Evolutionary conservation across 805 yeast species (phyloP), one percentile per base, ranked within the genome.

Genomic region (Kuraishia floccosa): DNA sequence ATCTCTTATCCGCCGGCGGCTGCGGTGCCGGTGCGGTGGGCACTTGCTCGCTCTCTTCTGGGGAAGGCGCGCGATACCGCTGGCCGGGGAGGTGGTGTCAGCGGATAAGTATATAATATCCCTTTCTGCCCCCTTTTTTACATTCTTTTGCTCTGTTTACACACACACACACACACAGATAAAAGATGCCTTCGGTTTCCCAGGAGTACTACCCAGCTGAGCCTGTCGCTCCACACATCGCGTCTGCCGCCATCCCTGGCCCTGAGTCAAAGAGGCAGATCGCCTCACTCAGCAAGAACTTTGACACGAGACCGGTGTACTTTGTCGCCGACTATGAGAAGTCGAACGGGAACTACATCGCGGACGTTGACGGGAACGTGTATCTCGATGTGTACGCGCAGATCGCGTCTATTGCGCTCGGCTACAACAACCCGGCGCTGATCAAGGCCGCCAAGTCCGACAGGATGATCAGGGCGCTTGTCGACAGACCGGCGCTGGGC

Each of bases 381-480:
- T 65, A 53, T 41, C 60, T 76, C 43, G 84, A 76, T 51, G 68
- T 75, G 11, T 76, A 76, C 41, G 79, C 81, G n/a, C 84, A 76
- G 50, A 76, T 76, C 41, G 72, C 84, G 4, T 75, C 82, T 2
- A 74, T 76, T 41, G 80, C 82, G 3, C 55, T 76, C 41, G 83
- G 84, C 32, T 76, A 76, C 62, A 76, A 75, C 53, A 76, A 76
- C 52, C 82, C 83, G 2, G 76, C 65, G 17, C 58, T 76, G 43
- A 60, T 68, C 32, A 63, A 64, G 42, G 63, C 68, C 29, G 75
- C 83, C n/a, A 61, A 63, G 39, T 65, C 78, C 5, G 68, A 64
- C 24, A 69, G 66, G 45, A 75, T 75, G 82, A 61, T 71, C 36
- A 64, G 68, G 43, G 81, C 82, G 13, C 55, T 76, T 31, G 72